Base-by-base conservation (phyloP, 495 filamentous ascomycete species). In the Podospora comata region DNA sequence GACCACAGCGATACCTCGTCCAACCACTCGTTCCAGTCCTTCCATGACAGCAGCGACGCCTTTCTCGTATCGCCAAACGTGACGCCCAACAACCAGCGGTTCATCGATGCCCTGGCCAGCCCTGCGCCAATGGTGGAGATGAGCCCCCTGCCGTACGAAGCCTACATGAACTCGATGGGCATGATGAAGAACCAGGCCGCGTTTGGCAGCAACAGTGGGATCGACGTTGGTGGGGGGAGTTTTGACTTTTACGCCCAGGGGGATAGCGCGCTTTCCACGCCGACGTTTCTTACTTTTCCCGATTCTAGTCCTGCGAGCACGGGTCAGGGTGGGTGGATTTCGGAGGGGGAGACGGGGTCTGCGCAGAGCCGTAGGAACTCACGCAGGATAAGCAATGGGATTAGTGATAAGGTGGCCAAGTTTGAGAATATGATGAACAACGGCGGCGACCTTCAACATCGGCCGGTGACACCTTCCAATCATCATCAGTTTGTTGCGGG, bases 401-500 rank as follows among this genome's bases (percentile, higher is more conserved):
- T 86, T 69, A 70, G 83, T 73, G 82, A 86, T 69, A 78, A 84
- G 66, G 79, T 85, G 32, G 71, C 77, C 64, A 84, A 85, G 68
- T 86, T 82, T 44, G 84, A 86, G 68, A 76, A 76, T 9, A 71
- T 86, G 71, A 76, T 73, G 55, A 69, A 39, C 34, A 64, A 56
- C 3, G 54, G 78, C 3, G 76, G 79, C 53, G 39, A 48, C 39
- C 39, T 48, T 11, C 20, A 48, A 28, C 7, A 83, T 67, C 82
- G 83, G 70, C 86, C 88, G 54, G 78, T 82, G 68, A 92, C 87
- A 32, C 89, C 87, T 70, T 80, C 79, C 70, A 82, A 77, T 56
- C 23, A 23, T 23, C 23, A 23, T 23, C 86, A 87, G 72, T 83
- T 82, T 75, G 80, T 82, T 75, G 80, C 74, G 65, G 73, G 73